Percentiles rank a stretch among this genome's conserved stretches.
phyloP scores from a whole-genome alignment of 306 rosid species.

The Cucumis sativus region DNA sequence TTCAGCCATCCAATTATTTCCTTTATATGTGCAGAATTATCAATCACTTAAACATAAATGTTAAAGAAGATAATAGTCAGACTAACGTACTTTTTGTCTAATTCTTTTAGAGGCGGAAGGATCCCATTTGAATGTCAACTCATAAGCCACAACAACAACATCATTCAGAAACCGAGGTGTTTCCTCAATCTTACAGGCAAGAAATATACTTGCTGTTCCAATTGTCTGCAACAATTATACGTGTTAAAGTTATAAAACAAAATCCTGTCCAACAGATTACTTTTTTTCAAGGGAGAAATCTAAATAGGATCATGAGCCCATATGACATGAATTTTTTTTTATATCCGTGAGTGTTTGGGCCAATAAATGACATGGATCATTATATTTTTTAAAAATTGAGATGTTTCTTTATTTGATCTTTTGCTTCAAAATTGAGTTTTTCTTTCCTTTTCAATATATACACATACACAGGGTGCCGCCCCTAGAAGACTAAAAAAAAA shows the following conservation, averaged over 20 bases:
- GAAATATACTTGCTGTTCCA: constrained; percentile 32
- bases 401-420: neutral
- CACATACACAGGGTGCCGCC: neutral
- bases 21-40: neutral
- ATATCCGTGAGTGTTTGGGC: too few relatives aligned
- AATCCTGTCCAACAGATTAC: neutral
- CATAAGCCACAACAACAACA: constrained; percentile 27
- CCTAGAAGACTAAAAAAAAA: neutral
- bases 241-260: neutral
- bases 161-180: constrained; percentile 37
- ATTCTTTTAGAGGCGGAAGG: constrained; percentile 28
- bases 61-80: neutral
- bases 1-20: neutral
- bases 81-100: constrained; percentile 21
- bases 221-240: constrained; percentile 19
- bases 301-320: neutral
- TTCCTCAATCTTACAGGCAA: constrained; percentile 34
- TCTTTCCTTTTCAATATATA: neutral
- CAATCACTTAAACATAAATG: neutral
- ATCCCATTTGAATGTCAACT: constrained; percentile 28
- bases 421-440: neutral
- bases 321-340: too few relatives aligned
- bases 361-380: neutral
- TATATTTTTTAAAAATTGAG: neutral
- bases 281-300: neutral